Conservation (phyloP, 805 yeast genomes). For the Isabelozyma gotoi region DNA sequence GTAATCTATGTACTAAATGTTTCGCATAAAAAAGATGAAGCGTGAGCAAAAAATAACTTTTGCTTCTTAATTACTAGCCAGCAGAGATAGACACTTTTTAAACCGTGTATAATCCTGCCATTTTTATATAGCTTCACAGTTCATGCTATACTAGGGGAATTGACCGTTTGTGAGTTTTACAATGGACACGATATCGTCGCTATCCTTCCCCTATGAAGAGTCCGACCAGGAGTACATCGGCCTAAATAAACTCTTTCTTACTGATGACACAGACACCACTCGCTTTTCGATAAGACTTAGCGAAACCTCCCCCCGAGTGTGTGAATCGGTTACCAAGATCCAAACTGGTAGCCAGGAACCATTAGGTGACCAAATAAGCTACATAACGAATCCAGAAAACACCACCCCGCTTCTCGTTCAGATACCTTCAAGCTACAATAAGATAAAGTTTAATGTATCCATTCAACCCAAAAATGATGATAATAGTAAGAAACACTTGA, state of each 20-base stretch:
- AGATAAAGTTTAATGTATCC: conserved; percentile 29
- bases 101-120: too few species aligned
- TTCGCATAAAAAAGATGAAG: too few species aligned
- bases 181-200: conserved; percentile 12
- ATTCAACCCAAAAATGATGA: conserved; percentile 11
- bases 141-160: too few species aligned
- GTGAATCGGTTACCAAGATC: conserved; percentile 17
- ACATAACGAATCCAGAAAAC: conserved; percentile 21
- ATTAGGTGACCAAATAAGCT: conserved; percentile 17
- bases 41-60: too few species aligned
- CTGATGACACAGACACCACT: conserved; percentile 24
- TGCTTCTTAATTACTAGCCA: too few species aligned
- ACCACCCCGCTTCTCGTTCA: conserved; percentile 30
- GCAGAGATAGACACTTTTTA: too few species aligned
- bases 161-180: too few species aligned
- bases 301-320: conserved; percentile 8
- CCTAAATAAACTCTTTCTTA: conserved; percentile 22
- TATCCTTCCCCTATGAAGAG: conserved; percentile 28
- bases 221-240: conserved; percentile 10
- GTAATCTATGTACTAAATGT: too few species aligned
- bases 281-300: conserved; percentile 19
- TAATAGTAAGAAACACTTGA: conserved; percentile 15
- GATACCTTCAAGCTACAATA: conserved; percentile 19
- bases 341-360: conserved; percentile 12
- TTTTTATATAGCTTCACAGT: too few species aligned